Evolutionary conservation across 2,329 filamentous ascomycete species (phyloP).

Genomic region (Diplodia seriata): DNA sequence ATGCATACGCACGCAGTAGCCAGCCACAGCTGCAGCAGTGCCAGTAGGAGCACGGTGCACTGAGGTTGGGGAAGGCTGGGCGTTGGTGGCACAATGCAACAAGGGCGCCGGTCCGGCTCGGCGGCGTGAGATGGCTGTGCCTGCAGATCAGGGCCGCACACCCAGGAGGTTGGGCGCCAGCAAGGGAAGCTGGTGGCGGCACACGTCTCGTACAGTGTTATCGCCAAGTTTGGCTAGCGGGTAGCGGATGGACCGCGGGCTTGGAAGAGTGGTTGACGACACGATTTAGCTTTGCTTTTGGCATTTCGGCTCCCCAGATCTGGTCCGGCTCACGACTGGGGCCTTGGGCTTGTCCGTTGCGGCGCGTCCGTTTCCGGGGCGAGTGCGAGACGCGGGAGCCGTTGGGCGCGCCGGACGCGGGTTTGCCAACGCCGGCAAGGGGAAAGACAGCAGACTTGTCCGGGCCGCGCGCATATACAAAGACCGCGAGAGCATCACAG

Average conservation of each 20-base stretch:
- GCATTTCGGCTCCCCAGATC: conserved; percentile 10
- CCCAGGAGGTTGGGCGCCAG: background rate
- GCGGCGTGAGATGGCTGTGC: background rate
- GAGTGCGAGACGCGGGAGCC: background rate
- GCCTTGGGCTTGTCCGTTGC: background rate
- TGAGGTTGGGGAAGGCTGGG: background rate
- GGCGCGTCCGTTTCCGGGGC: background rate
- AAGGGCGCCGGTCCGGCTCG: background rate
- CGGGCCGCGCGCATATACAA: conserved; percentile 17
- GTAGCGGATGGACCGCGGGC: background rate
- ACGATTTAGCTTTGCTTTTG: conserved; percentile 11
- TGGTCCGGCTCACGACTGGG: background rate
- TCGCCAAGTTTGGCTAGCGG: conserved; percentile 14
- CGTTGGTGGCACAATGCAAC: background rate
- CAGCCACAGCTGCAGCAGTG: background rate
- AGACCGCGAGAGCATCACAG: background rate
- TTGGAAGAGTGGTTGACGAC: conserved; percentile 8
- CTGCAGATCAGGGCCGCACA: background rate
- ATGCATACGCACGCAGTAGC: background rate
- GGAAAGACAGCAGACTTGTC: background rate
- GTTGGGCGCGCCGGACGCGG: background rate
- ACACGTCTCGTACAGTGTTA: conserved; percentile 7
- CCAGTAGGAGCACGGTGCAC: background rate
- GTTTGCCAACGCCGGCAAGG: background rate
- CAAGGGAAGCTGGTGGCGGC: background rate